Evolutionary conservation across 306 rosid genomes (phyloP), one percentile per base, ranked within the genome.

Genomic region (Sindora glabra): DNA sequence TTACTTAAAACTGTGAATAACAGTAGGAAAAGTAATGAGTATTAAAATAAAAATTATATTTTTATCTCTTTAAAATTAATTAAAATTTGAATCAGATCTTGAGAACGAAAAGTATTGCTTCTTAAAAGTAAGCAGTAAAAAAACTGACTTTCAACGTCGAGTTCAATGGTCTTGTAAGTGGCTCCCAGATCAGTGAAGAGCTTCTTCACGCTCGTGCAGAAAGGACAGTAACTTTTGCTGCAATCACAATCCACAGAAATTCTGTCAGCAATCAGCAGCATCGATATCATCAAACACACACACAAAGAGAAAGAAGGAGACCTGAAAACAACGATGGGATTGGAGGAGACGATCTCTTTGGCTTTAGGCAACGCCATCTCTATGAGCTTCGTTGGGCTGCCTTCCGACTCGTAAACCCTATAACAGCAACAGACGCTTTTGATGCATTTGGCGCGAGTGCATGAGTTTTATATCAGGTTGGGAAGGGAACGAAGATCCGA

Each of bases 241-340:
- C 56, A 53, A 61, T 5, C 12, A 42, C 10, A 37, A 56, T 26
- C 23, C 41, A 42, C 14, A 14, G 2, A 64, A 32, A 67, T 27
- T 2, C 9, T 13, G 6, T 1, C 8, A 56, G 22, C 38, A 32
- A 37, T 29, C 15, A 19, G 5, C 47, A 68, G 6, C 27, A 18
- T 44, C 12, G n/a, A 33, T 23, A 33, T 7, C 37, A 11, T 18
- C 27, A 32, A 27, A 1, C n/a, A n/a, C 19, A 10, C 11, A 3
- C 1, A 32, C 5, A 14, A 11, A 36, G 1, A 52, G 4, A 36
- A 6, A 19, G 7, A 56, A 16, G 25, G 29, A 13, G 6, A 44
- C 98, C 98, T 92, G 81, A 81, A 92, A 64, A 92, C 95, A 29
- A 74, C 82, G 64, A 86, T 86, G 6, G 94, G 21, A 51, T 83